These are phyloP conservation scores for Suillus spraguei DNA, from an alignment of 768 basidiomycete genomes.

Conservation along the genomic window DNA sequence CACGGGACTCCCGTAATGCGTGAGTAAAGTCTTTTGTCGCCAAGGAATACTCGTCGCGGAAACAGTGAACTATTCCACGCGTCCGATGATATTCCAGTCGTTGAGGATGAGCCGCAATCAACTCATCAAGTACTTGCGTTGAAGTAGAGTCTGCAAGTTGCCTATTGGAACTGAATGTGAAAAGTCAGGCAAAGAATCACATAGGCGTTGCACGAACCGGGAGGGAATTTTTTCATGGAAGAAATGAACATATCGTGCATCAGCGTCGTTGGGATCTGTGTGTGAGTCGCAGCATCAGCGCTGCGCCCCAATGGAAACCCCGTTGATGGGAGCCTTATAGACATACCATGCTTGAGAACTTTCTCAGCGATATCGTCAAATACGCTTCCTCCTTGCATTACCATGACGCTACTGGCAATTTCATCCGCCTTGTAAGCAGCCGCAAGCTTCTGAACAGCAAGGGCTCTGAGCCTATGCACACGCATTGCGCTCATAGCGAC, in stretches of 20 bases:
- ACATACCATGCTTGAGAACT: slow-evolving; percentile 70
- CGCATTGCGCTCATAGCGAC: slow-evolving; percentile 86
- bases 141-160: slow-evolving; percentile 86
- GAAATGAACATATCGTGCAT: slow-evolving; percentile 89
- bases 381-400: slow-evolving; percentile 93
- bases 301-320: neutral
- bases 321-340: neutral
- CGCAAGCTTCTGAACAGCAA: slow-evolving; percentile 87
- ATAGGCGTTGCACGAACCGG: slow-evolving; percentile 51
- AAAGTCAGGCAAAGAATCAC: slow-evolving; percentile 18
- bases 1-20: slow-evolving; percentile 77
- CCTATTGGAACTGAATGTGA: slow-evolving; percentile 41
- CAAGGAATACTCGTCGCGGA: slow-evolving; percentile 77
- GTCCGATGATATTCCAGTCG: slow-evolving; percentile 85
- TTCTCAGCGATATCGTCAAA: slow-evolving; percentile 92
- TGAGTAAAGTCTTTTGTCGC: slow-evolving; percentile 83
- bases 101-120: slow-evolving; percentile 74
- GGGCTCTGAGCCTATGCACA: slow-evolving; percentile 73
- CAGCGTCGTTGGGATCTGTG: slow-evolving; percentile 72
- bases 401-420: slow-evolving; percentile 91
- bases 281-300: slow-evolving; percentile 11
- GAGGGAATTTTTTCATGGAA: slow-evolving; percentile 97
- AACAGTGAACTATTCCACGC: slow-evolving; percentile 88
- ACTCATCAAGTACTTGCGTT: slow-evolving; percentile 75
- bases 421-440: slow-evolving; percentile 87